phyloP scores from a whole-genome alignment of 1,284 basidiomycete genomes.

The Cryptococcus sp. region DNA sequence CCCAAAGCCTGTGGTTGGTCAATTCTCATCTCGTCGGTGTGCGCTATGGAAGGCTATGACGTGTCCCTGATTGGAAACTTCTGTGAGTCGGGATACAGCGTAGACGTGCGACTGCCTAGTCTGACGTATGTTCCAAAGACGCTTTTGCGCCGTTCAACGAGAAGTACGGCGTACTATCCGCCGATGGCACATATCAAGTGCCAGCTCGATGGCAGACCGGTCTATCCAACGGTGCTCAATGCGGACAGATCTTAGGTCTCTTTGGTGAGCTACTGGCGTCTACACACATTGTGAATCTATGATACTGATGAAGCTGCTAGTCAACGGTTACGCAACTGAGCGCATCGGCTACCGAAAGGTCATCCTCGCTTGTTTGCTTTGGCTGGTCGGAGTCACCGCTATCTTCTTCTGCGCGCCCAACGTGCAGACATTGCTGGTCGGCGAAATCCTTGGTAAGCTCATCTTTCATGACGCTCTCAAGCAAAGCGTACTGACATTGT shows the following conservation, averaged over 20 bases:
- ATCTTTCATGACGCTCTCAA: not conserved
- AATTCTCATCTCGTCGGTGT: conserved; percentile 53
- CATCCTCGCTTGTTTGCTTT: conserved; percentile 39
- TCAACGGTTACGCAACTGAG: conserved; percentile 54
- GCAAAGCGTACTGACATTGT: too few species aligned
- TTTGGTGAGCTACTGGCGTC: conserved; percentile 17
- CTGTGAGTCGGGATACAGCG: conserved; percentile 20
- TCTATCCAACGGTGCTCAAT: conserved; percentile 52
- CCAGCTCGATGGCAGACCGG: conserved; percentile 57
- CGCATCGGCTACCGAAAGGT: conserved; percentile 50
- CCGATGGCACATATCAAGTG: conserved; percentile 51
- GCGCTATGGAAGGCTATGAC: conserved; percentile 57
- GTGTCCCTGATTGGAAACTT: conserved; percentile 48
- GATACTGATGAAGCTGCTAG: conserved; percentile 8
- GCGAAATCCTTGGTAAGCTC: conserved; percentile 40
- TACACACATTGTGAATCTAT: not conserved
- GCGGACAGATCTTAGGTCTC: conserved; percentile 55
- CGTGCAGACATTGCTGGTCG: conserved; percentile 38
- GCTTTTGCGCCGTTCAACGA: conserved; percentile 49
- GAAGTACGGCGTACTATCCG: conserved; percentile 39
- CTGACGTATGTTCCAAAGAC: conserved; percentile 19
- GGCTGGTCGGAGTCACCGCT: conserved; percentile 40
- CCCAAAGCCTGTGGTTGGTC: conserved; percentile 57
- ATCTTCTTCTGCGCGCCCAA: conserved; percentile 46
- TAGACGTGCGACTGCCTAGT: not conserved